Evolutionary conservation across 306 rosid species (phyloP).

Genomic region (Prunus persica): Prunus_persica_NCBIv2 NC_034010.1:28385501-28386000

Average conservation of each 20-base stretch:
- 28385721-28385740: slow-evolving; percentile 38
- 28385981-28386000: neutral
- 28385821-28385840: slow-evolving; percentile 39
- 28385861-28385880: slow-evolving; percentile 61
- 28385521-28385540: neutral
- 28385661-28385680: slow-evolving; percentile 11
- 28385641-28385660: slow-evolving; percentile 10
- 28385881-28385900: neutral
- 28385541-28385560: neutral
- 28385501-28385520: neutral
- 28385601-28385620: neutral
- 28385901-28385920: neutral
- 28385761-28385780: slow-evolving; percentile 47
- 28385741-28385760: slow-evolving; percentile 42
- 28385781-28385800: slow-evolving; percentile 40
- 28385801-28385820: slow-evolving; percentile 28
- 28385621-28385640: neutral
- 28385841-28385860: slow-evolving; percentile 77
- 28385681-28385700: slow-evolving; percentile 16
- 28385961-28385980: neutral
- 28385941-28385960: neutral
- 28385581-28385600: neutral
- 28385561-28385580: slow-evolving; percentile 18
- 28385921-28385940: neutral
- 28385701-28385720: slow-evolving; percentile 29